Base-by-base conservation (phyloP, 2,329 filamentous ascomycete species). In the Alternaria sp. region DNA sequence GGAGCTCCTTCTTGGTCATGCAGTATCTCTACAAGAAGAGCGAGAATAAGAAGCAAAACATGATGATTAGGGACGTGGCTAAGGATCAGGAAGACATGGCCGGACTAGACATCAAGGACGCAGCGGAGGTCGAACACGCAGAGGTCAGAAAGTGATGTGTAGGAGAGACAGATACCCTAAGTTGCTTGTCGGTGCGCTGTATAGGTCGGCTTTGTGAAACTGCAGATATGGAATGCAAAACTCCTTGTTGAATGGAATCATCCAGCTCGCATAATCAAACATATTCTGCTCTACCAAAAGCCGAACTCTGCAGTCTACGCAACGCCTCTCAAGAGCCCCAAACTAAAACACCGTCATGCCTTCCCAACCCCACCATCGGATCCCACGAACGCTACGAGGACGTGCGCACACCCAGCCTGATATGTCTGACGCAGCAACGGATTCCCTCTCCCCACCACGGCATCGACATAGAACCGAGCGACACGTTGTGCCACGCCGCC, bases 1-100 rank as follows among this genome's bases (percentile, higher is more conserved):
- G 82, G 83, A 65, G 69, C 44, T 78, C 79, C 8, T 84, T 84
- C 60, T 62, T 82, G 14, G 64, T 75, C 6, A 78, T 79, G 28
- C 73, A 83, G 37, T 71, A 80, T 18, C 47, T 83, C 5, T 78
- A 83, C 62, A 67, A 68, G 58, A 73, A 64, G 61, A 75, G 73
- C 47, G 75, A 78, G 67, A 73, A 69, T 54, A 76, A 62, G 58
- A 68, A 69, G 15, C 55, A 61, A 25, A 56, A 55, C 15, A 46
- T 56, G 10, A 57, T 66, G n/a, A 37, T 70, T 23, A 43, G 46
- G 9, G 67, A 68, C 14, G 15, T 58, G 10, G 54, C 61, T 2
- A 75, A 72, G 49, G 75, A 77, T 56, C 71, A 76, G 20, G 76
- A 78, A 49, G 71, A 75, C 45, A 57, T 68, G 26, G 25, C 61